phyloP scores from a whole-genome alignment of 345 rosid species.

The Boechera stricta region DNA sequence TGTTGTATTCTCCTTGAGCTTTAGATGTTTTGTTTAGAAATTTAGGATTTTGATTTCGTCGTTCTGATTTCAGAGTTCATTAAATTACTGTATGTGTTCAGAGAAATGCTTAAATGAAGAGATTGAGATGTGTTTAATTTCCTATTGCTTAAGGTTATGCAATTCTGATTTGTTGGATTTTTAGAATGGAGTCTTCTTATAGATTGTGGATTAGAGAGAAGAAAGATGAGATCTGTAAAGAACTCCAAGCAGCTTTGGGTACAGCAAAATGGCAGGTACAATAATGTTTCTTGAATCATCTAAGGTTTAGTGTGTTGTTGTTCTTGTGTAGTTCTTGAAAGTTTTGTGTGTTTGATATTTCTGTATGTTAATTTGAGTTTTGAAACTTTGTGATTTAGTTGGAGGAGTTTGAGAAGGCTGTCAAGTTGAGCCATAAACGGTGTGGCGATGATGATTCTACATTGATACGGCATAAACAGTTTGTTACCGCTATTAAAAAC shows the following conservation, averaged over 20 bases:
- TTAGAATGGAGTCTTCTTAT: conserved; percentile 78
- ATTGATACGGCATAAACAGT: conserved; percentile 68
- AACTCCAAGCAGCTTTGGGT: conserved; percentile 78
- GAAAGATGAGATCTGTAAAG: conserved; percentile 62
- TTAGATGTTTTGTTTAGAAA: too few species aligned
- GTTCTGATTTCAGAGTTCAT: too few species aligned
- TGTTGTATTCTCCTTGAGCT: conserved; percentile 2
- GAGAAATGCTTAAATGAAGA: background rate
- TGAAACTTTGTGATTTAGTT: conserved; percentile 51
- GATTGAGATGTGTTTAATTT: background rate
- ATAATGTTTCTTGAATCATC: conserved; percentile 24
- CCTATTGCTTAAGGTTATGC: background rate
- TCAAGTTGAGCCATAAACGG: conserved; percentile 62
- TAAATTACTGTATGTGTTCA: background rate
- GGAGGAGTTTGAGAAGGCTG: conserved; percentile 85
- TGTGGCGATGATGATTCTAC: conserved; percentile 49
- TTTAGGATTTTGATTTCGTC: background rate
- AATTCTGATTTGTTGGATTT: background rate
- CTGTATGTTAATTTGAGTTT: background rate
- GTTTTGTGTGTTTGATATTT: background rate
- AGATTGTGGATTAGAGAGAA: conserved; percentile 74
- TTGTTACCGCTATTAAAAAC: conserved; percentile 66
- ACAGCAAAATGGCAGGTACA: conserved; percentile 95
- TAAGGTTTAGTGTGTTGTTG: background rate
- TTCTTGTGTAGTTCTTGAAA: background rate